Conservation (phyloP, 179 eudicot species). For the Carnegiea gigantea region DNA sequence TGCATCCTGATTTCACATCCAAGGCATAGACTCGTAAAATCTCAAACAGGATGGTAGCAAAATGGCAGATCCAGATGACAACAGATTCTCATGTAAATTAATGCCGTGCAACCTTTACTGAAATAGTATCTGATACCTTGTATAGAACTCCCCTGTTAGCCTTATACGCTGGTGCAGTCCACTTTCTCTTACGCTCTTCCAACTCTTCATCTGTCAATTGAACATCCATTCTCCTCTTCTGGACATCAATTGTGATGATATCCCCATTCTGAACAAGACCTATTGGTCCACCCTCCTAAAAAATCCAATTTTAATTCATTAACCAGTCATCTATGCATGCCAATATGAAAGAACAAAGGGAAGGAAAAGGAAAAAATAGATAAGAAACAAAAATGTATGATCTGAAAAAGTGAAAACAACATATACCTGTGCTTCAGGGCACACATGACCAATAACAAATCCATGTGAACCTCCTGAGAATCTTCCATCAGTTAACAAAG, state of each 20-base stretch:
- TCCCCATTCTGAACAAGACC: slow-evolving; percentile 84
- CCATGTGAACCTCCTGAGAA: slow-evolving; percentile 99
- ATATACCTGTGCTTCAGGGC: slow-evolving; percentile 93
- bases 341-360: not conserved
- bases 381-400: no score
- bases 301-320: slow-evolving; percentile 9
- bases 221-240: slow-evolving; percentile 73
- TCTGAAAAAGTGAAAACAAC: not conserved
- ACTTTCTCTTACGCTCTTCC: slow-evolving; percentile 65
- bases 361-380: not conserved
- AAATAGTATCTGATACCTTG: slow-evolving; percentile 48
- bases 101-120: not conserved
- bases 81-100: not conserved
- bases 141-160: slow-evolving; percentile 79
- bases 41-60: not conserved
- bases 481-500: slow-evolving; percentile 92
- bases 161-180: slow-evolving; percentile 73
- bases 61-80: not conserved
- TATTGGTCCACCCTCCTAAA: slow-evolving; percentile 98
- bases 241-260: slow-evolving; percentile 65
- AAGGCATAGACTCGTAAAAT: not conserved
- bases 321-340: no score
- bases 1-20: not conserved
- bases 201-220: slow-evolving; percentile 59
- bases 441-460: slow-evolving; percentile 91